phyloP scores from a whole-genome alignment of 2,329 filamentous ascomycete species.

The Scopulariopsis brevicaulis region DNA sequence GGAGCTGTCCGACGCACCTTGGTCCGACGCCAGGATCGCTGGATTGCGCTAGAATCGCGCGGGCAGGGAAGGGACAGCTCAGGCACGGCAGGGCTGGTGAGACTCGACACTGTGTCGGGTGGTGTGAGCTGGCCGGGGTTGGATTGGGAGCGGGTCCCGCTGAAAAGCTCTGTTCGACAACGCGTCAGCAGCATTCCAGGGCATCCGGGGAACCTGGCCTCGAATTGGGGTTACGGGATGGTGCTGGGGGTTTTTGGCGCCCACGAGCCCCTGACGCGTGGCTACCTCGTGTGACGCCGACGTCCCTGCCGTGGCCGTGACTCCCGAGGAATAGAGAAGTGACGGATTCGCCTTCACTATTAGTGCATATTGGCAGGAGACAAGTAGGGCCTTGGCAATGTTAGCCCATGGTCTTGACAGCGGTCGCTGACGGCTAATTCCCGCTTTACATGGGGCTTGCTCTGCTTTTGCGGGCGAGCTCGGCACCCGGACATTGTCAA shows the following conservation, averaged over 20 bases:
- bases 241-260: neutral
- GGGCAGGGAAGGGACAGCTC: neutral
- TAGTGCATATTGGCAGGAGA: too few relatives aligned
- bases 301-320: neutral
- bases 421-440: too few relatives aligned
- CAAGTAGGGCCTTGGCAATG: too few relatives aligned
- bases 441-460: too few relatives aligned
- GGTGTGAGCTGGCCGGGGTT: neutral
- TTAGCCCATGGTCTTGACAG: too few relatives aligned
- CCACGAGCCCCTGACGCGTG: neutral
- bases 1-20: neutral
- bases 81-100: neutral
- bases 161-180: neutral
- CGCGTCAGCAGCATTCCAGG: neutral
- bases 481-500: too few relatives aligned
- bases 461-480: too few relatives aligned
- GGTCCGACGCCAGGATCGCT: neutral
- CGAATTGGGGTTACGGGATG: neutral
- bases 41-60: neutral
- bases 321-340: neutral
- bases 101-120: neutral
- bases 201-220: neutral
- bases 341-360: neutral
- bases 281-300: neutral
- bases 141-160: neutral